phyloP scores from a whole-genome alignment of 352 stramenopile genomes.

The Phytophthora kernoviae region DNA sequence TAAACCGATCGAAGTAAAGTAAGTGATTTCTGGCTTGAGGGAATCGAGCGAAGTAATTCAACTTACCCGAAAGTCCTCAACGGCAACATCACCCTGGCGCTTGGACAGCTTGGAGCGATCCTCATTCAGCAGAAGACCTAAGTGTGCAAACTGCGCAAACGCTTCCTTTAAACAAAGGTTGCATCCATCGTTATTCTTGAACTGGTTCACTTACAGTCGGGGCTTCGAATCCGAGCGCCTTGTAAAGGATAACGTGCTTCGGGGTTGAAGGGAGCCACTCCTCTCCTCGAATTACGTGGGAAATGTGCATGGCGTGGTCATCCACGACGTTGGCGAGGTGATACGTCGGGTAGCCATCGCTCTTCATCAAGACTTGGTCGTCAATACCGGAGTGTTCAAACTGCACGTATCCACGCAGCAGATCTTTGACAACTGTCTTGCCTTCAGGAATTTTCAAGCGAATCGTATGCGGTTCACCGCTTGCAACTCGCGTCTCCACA shows the following conservation, averaged over 20 bases:
- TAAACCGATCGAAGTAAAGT: conserved; percentile 8
- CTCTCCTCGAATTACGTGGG: conserved; percentile 97
- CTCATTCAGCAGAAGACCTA: conserved; percentile 96
- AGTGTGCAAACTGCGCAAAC: conserved; percentile 76
- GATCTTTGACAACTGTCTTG: conserved; percentile 95
- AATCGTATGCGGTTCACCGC: conserved; percentile 91
- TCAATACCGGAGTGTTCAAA: conserved; percentile 90
- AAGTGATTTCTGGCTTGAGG: background rate
- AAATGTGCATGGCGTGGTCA: conserved; percentile 97
- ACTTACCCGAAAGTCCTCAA: conserved; percentile 95
- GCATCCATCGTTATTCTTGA: background rate
- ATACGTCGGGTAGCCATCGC: conserved; percentile 93
- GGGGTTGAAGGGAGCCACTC: conserved; percentile 93
- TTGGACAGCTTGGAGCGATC: conserved; percentile 99
- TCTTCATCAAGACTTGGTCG: conserved; percentile 94
- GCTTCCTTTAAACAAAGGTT: conserved; percentile 5
- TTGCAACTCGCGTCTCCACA: conserved; percentile 87
- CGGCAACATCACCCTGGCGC: conserved; percentile 96
- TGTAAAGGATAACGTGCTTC: conserved; percentile 92
- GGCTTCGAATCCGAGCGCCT: conserved; percentile 78
- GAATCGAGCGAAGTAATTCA: background rate
- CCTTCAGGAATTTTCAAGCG: conserved; percentile 95
- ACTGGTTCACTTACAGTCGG: conserved; percentile 46
- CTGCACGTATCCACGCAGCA: conserved; percentile 94
- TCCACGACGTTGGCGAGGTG: conserved; percentile 95